Evolutionary conservation across 495 filamentous ascomycete genomes (phyloP), one percentile per base, ranked within the genome.

Genomic region (Evansstolkia leycettana): DNA sequence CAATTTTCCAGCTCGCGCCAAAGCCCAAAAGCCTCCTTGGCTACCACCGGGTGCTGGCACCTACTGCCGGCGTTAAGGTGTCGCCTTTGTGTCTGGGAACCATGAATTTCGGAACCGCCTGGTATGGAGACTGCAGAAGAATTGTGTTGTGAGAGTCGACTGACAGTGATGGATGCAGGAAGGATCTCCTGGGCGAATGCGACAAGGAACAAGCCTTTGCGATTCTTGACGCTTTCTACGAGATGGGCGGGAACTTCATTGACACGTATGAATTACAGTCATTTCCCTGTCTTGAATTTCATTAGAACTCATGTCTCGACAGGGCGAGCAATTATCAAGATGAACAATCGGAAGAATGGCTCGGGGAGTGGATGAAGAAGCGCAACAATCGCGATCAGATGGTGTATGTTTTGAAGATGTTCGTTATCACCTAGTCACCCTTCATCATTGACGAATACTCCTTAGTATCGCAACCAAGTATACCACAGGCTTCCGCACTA

Each of bases 381-480:
- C 64, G 72, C 13, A 47, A 58, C 12, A 70, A 67, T 42, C 63
- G 79, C 0, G 77, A 81, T 48, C 61, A 75, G 38, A 61, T 84
- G 28, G 79, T 89, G n/a, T n/a, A n/a, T n/a, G n/a, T n/a, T n/a
- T n/a, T n/a, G n/a, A n/a, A n/a, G n/a, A n/a, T n/a, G n/a, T n/a
- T n/a, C n/a, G n/a, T n/a, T n/a, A n/a, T n/a, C n/a, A n/a, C n/a
- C n/a, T n/a, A n/a, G n/a, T n/a, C n/a, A n/a, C n/a, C n/a, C n/a
- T n/a, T n/a, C n/a, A n/a, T n/a, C n/a, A n/a, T n/a, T n/a, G n/a
- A n/a, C n/a, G n/a, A n/a, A n/a, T n/a, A n/a, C n/a, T n/a, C n/a
- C n/a, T n/a, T n/a, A n/a, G n/a, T 23, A 61, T 89, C 29, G 82
- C 82, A 0, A 88, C 83, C 32, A 90, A 87, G 45, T 77, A 62